Evolutionary conservation across 2,329 filamentous ascomycete genomes (phyloP), one percentile per base, ranked within the genome.

Genomic region (Sclerotinia spermophila): DNA sequence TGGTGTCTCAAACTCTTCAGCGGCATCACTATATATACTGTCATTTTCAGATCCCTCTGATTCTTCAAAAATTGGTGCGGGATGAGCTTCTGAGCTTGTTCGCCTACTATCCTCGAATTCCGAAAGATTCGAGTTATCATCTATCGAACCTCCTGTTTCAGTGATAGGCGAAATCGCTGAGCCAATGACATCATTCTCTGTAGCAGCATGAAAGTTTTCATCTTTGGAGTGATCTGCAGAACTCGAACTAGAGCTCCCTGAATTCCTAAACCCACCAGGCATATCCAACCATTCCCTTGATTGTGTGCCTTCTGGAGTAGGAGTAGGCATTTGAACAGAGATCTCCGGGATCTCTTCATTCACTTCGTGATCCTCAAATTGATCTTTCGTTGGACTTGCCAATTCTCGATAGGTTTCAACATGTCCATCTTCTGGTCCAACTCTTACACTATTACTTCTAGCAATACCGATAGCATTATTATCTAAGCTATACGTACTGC

Each of bases 11-110:
- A 91, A 82, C 72, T 93, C 90, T 79, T 94, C 92, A 68, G 90
- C 90, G 1, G 92, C 92, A 79, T 94, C 92, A 74, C 90, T 93
- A 78, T 92, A 94, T 35, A 92, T 85, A 72, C 86, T 90, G 65
- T 82, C 83, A 21, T 81, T 81, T 69, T 89, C 87, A 5, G 82
- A 82, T n/a, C 86, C 82, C 56, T 78, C 77, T 40, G 71, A 72
- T 61, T 79, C 77, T 71, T 78, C 77, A 17, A 76, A 58, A 30
- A 76, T 76, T 24, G 69, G 60, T 7, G 70, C 59, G n/a, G 72
- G 55, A 68, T 55, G 7, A 79, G 81, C 40, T 86, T 78, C 0
- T 82, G 81, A 62, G 85, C 86, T 73, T 42, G 71, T 55, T 21
- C 69, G 60, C 62, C 72, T 69, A 40, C 73, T 71, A n/a, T 73